Evolutionary conservation across 106 monocot species (phyloP).

Genomic region (Allium cepa): DNA sequence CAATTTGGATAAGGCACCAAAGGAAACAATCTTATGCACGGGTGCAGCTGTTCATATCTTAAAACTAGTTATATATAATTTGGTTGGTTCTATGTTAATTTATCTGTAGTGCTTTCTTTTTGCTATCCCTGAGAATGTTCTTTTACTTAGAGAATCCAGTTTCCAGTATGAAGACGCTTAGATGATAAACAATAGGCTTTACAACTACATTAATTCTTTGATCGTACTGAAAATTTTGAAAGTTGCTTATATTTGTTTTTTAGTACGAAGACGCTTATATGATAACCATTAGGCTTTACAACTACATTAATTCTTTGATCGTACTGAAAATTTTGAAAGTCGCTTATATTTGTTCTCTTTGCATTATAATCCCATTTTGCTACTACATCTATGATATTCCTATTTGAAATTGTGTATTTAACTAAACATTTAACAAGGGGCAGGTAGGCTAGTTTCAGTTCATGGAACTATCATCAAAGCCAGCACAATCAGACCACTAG

Average conservation of each 20-base stretch:
- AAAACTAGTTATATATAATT: neutral
- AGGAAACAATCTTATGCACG: too few relatives aligned
- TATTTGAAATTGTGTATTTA: too few relatives aligned
- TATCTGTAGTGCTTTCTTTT: neutral
- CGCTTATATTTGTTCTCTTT: slow-evolving; percentile 78
- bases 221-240: slow-evolving; percentile 85
- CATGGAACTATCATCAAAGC: slow-evolving; percentile 87
- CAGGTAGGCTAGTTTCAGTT: slow-evolving; percentile 88
- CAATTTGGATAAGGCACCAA: slow-evolving; percentile 45
- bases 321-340: slow-evolving; percentile 86
- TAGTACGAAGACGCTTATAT: slow-evolving; percentile 45
- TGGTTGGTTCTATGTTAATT: slow-evolving; percentile 1
- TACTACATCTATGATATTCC: too few relatives aligned
- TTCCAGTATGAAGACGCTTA: slow-evolving; percentile 29
- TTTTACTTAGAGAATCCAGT: slow-evolving; percentile 28
- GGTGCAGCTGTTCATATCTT: slow-evolving; percentile 77
- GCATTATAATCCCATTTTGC: neutral
- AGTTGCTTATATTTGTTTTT: slow-evolving; percentile 88
- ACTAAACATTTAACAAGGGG: neutral
- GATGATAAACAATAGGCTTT: slow-evolving; percentile 76
- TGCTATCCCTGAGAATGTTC: slow-evolving; percentile 29
- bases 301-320: slow-evolving; percentile 57
- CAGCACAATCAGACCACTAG: slow-evolving; percentile 79
- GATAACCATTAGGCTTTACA: slow-evolving; percentile 81
- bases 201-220: slow-evolving; percentile 57